A percentile compares a stretch with the other conserved stretches of the same genome.
Conservation (phyloP, 257 asterid genomes). For the Solanum chmielewskii region DNA sequence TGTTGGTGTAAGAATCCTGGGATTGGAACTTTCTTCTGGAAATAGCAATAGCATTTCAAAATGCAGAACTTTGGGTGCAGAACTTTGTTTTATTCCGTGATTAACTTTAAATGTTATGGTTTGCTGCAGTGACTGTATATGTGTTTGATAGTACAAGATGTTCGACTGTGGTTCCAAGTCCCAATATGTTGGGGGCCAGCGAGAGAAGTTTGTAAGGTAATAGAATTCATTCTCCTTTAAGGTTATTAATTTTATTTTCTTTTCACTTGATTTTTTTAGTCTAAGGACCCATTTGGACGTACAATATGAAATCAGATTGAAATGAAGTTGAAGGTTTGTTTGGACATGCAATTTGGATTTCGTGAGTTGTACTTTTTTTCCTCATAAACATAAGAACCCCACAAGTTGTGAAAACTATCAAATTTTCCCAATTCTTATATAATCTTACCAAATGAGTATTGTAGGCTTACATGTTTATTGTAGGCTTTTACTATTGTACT, state of each 20-base stretch:
- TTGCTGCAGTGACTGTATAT: constrained; percentile 36
- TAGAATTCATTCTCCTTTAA: not conserved
- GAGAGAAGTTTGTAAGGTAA: constrained; percentile 88
- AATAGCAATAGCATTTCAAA: no score
- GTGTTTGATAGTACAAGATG: constrained; percentile 38
- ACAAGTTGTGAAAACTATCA: not conserved
- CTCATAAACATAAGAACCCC: not conserved
- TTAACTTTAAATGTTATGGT: constrained; percentile 1
- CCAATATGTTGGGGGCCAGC: constrained; percentile 59
- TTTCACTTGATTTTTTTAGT: not conserved
- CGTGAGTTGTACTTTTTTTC: not conserved
- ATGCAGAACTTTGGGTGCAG: no score
- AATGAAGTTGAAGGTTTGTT: not conserved
- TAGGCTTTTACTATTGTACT: not conserved
- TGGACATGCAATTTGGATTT: not conserved
- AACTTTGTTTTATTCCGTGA: not conserved
- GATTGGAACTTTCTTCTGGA: not conserved
- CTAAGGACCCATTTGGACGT: not conserved
- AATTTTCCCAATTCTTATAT: not conserved
- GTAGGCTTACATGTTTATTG: not conserved
- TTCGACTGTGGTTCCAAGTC: constrained; percentile 70
- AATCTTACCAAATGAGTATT: not conserved
- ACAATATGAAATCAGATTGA: not conserved
- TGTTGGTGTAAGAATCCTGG: not conserved
- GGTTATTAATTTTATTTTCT: not conserved